Conservation (phyloP, 1,284 basidiomycete species). For the Naganishia albida region DNA sequence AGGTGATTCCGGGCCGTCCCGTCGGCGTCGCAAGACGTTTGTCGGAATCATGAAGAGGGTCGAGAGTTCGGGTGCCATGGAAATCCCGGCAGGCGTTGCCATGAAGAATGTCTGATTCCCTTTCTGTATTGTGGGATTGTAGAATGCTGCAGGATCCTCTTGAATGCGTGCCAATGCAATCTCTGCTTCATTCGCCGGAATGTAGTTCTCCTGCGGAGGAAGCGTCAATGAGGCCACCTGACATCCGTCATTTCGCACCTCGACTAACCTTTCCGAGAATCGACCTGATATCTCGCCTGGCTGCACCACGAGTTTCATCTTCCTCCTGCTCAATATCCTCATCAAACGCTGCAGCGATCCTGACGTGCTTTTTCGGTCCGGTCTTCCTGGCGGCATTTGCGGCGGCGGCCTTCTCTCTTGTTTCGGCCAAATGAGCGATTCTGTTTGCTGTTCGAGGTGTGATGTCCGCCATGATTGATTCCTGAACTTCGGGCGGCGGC, state of each 20-base stretch:
- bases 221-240: background rate
- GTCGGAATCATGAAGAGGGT: conserved; percentile 79
- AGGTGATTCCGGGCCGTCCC: conserved; percentile 55
- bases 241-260: background rate
- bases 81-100: conserved; percentile 63
- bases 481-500: conserved; percentile 43
- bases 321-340: conserved; percentile 78
- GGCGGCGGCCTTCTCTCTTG: conserved; percentile 50
- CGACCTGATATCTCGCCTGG: conserved; percentile 67
- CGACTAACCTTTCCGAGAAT: conserved; percentile 64
- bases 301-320: conserved; percentile 58
- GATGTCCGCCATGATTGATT: conserved; percentile 50
- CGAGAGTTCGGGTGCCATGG: conserved; percentile 70
- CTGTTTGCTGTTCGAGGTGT: conserved; percentile 60
- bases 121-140: conserved; percentile 73
- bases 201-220: conserved; percentile 63
- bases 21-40: conserved; percentile 55
- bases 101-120: conserved; percentile 70
- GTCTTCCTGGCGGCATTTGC: conserved; percentile 54
- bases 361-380: conserved; percentile 73
- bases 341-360: conserved; percentile 58
- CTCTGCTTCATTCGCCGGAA: conserved; percentile 76
- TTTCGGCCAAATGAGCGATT: conserved; percentile 43
- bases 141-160: conserved; percentile 78
- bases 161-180: conserved; percentile 81